A percentile compares a stretch with the other conserved stretches of the same genome.
Evolutionary conservation across 2,329 filamentous ascomycete genomes (phyloP).

Genomic region (Plenodomus tracheiphilus): DNA sequence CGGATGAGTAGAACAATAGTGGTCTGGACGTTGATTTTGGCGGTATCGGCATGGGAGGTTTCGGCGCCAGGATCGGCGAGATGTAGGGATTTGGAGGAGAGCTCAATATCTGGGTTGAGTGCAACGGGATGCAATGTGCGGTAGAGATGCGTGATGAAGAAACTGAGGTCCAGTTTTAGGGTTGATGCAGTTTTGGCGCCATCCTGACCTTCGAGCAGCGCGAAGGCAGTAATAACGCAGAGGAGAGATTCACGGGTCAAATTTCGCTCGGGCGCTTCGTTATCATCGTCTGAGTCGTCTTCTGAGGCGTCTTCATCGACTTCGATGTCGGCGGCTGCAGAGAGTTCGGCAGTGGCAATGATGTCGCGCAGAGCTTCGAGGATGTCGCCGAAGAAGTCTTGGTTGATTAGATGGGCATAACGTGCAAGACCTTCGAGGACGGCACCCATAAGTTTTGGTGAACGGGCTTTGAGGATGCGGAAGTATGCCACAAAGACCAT

Average conservation of each 20-base stretch:
- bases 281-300: constrained; percentile 56
- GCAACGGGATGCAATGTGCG: constrained; percentile 77
- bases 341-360: constrained; percentile 69
- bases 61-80: constrained; percentile 65
- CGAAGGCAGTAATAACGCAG: constrained; percentile 94
- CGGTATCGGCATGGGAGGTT: constrained; percentile 52
- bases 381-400: constrained; percentile 97
- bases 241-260: constrained; percentile 89
- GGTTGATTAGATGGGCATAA: constrained; percentile 96
- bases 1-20: constrained; percentile 90
- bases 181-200: constrained; percentile 79
- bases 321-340: constrained; percentile 51
- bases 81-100: constrained; percentile 72
- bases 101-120: constrained; percentile 83
- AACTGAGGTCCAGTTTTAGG: constrained; percentile 87
- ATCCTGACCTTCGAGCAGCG: constrained; percentile 93
- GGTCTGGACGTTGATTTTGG: constrained; percentile 91
- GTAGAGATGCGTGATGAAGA: constrained; percentile 95
- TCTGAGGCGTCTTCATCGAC: constrained; percentile 53
- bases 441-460: constrained; percentile 89
- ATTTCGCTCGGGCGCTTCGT: constrained; percentile 54
- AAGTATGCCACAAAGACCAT: constrained; percentile 96
- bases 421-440: constrained; percentile 92
- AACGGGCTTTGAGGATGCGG: constrained; percentile 82
- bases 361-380: constrained; percentile 93